A percentile compares a stretch with the other conserved stretches of the same genome.
phyloP scores from a whole-genome alignment of 768 basidiomycete species.

The Boletus vermiculosoides region DNA sequence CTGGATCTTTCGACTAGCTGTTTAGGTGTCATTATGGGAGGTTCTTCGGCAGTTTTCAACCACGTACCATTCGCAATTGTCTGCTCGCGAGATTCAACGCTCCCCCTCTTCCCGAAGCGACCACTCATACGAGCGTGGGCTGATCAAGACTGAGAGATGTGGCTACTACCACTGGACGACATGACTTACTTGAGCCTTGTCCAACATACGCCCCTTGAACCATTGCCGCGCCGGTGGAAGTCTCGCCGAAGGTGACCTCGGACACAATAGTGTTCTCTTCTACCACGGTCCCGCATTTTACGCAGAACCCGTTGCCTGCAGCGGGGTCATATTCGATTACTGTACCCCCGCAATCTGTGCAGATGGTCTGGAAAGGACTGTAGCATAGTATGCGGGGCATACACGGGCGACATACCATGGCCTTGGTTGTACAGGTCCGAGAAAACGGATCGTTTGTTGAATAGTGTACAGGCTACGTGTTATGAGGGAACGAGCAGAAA shows the following conservation, averaged over 20 bases:
- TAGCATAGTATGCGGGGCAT: neutral
- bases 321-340: slow-evolving; percentile 84
- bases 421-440: neutral
- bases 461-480: neutral
- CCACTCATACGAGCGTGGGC: slow-evolving; percentile 82
- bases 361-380: slow-evolving; percentile 47
- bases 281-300: slow-evolving; percentile 83
- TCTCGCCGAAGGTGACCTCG: slow-evolving; percentile 96
- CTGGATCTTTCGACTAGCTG: slow-evolving; percentile 82
- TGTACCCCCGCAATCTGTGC: slow-evolving; percentile 76
- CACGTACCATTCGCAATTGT: slow-evolving; percentile 82
- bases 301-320: slow-evolving; percentile 83
- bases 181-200: slow-evolving; percentile 79
- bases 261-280: slow-evolving; percentile 94
- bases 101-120: slow-evolving; percentile 77
- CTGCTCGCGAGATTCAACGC: slow-evolving; percentile 82
- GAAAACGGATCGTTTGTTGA: neutral
- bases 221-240: slow-evolving; percentile 87
- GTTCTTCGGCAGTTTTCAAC: neutral
- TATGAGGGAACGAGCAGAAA: neutral
- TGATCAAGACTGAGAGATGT: slow-evolving; percentile 28
- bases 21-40: neutral
- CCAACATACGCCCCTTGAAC: slow-evolving; percentile 93
- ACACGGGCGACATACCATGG: slow-evolving; percentile 15
- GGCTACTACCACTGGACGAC: neutral